A percentile compares a stretch with the other conserved stretches of the same genome.
Conservation (phyloP, 1,284 basidiomycete species). For the Cronartium quercuum region DNA sequence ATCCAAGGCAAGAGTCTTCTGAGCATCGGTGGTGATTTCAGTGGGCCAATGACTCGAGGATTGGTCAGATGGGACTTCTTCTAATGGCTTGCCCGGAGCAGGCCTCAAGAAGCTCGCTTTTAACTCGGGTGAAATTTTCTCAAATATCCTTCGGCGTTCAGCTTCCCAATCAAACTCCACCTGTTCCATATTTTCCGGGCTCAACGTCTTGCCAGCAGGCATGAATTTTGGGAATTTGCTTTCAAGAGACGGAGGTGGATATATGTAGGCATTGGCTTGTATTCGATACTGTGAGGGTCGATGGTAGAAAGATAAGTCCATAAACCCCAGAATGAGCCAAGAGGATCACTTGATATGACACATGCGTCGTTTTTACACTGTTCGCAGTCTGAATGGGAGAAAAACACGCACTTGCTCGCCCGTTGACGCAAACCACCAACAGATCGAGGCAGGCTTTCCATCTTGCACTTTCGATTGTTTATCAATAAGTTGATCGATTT, state of each 20-base stretch:
- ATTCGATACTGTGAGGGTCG: constrained; percentile 14
- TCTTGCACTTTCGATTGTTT: neutral
- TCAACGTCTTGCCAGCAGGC: neutral
- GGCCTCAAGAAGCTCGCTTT: constrained; percentile 7
- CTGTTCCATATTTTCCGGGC: neutral
- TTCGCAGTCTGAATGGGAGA: neutral
- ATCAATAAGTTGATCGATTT: constrained; percentile 8
- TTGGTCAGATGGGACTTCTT: neutral
- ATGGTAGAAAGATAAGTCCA: neutral
- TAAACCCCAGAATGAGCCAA: neutral
- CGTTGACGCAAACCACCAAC: constrained; percentile 28
- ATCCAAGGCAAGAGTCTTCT: neutral
- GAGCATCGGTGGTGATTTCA: neutral
- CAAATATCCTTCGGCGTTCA: constrained; percentile 13
- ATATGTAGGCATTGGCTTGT: constrained; percentile 6
- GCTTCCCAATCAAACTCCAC: constrained; percentile 12
- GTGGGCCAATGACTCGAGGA: neutral
- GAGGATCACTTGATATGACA: neutral
- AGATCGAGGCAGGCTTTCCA: constrained; percentile 8
- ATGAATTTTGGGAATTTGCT: neutral
- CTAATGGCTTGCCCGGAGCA: constrained; percentile 3
- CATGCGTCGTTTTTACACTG: too few species aligned
- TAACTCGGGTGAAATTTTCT: constrained; percentile 23
- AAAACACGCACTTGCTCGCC: constrained; percentile 19
- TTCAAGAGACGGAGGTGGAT: neutral